Percentiles rank a stretch among this genome's conserved stretches.
phyloP scores from a whole-genome alignment of 2,329 filamentous ascomycete genomes.

The Cadophora sp. region DNA sequence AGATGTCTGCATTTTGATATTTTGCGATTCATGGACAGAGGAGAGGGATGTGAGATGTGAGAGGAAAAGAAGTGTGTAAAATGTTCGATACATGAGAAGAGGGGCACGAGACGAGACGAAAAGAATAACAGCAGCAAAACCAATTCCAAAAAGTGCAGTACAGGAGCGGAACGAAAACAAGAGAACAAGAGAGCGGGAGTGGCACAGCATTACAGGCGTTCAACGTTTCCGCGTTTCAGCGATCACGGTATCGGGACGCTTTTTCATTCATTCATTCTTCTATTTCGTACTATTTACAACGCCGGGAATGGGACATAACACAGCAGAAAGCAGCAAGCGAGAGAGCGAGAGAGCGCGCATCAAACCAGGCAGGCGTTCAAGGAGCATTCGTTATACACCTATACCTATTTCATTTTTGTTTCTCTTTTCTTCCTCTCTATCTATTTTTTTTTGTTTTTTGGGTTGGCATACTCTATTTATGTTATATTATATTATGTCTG shows the following conservation, averaged over 20 bases:
- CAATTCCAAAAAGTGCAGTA: background rate
- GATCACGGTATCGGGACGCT: background rate
- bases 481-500: background rate
- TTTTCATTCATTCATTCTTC: background rate
- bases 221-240: background rate
- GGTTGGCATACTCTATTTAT: background rate
- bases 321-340: slow-evolving; percentile 9
- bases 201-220: background rate
- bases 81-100: background rate
- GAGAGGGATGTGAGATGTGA: background rate
- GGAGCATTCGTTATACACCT: slow-evolving; percentile 17
- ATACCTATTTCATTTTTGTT: background rate
- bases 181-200: background rate
- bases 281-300: background rate
- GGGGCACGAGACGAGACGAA: background rate
- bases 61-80: background rate
- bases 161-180: background rate
- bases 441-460: too few relatives aligned
- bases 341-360: slow-evolving; percentile 5
- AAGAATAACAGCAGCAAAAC: background rate
- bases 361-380: slow-evolving; percentile 20
- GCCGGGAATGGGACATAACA: background rate
- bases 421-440: background rate
- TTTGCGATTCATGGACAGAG: background rate
- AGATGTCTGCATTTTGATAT: slow-evolving; percentile 17